Evolutionary conservation across 768 basidiomycete species (phyloP), one percentile per base, ranked within the genome.

Genomic region (Xerocomellus chrysenteron): DNA sequence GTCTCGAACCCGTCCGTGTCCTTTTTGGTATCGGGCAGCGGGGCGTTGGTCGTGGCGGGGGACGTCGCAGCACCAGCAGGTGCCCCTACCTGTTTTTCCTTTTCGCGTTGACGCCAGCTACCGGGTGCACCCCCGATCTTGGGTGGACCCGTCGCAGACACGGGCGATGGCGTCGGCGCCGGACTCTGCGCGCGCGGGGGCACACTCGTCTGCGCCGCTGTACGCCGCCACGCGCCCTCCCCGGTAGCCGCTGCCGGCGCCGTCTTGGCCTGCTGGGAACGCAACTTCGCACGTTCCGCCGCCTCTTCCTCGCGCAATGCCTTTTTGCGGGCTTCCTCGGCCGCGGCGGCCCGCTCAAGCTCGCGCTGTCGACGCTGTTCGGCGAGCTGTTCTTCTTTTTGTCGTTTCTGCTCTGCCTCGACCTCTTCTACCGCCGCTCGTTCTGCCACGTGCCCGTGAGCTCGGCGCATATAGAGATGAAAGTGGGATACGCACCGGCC

Each of bases 1-100:
- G 83, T 78, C 71, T 86, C 83, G 79, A 90, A 90, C 4, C 90
- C 88, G 63, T 91, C 90, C 4, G 83, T 77, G 41, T 88, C 86
- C 63, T 76, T 81, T 61, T 74, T 74, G 6, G 67, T 48, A 49
- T 81, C 80, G 52, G 81, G 77, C 3, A 63, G 44, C 5, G 80
- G 75, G 5, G 61, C 57, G 5, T 53, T 43, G 46, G 41, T 30
- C 41, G 47, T 11, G 5, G 52, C 42, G 30, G 61, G 47, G 43
- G 66, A 56, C 40, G 56, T 66, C 60, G 26, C n/a, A 6, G 19
- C 12, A 24, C 5, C 26, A 19, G 19, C 24, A n/a, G 35, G 26
- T 2, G n/a, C 3, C 14, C 10, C 33, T 2, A 9, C 45, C 21
- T 30, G 28, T 9, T 43, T 45, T 11, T 58, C 32, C 17, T 35